These are phyloP conservation scores for Saccharomycopsis oosterbeekiorum DNA, from an alignment of 805 yeast species.

Conservation along the genomic window DNA sequence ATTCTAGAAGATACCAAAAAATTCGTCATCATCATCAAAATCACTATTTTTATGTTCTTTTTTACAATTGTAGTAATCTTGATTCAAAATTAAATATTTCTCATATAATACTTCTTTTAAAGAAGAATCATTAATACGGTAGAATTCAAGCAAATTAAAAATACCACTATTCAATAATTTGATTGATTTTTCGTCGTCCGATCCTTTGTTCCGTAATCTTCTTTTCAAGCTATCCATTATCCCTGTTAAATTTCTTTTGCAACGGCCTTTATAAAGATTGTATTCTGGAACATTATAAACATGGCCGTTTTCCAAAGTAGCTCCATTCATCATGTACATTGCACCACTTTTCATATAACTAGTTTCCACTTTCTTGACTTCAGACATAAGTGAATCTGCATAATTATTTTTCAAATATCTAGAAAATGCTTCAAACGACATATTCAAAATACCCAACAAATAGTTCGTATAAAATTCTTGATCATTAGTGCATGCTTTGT, in stretches of 20 bases:
- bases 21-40: conserved; percentile 24
- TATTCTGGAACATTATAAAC: background rate
- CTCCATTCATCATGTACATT: background rate
- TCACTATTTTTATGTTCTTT: conserved; percentile 22
- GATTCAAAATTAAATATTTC: conserved; percentile 2
- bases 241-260: background rate
- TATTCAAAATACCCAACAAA: conserved; percentile 3
- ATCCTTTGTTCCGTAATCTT: too few species aligned
- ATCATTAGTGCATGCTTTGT: conserved; percentile 1
- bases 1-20: conserved; percentile 3
- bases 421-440: conserved; percentile 4
- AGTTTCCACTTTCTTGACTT: background rate
- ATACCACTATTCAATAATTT: conserved; percentile 5
- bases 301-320: background rate
- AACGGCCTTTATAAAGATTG: background rate
- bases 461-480: conserved; percentile 1
- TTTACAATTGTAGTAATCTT: background rate
- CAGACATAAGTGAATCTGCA: background rate
- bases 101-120: background rate
- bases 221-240: background rate
- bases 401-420: background rate
- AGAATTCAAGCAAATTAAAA: conserved; percentile 5
- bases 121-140: background rate
- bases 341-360: background rate
- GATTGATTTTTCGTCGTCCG: background rate